These are phyloP conservation scores for Pouteria glomerata DNA, from an alignment of 148 eudicot genomes.

Conservation along the genomic window DNA sequence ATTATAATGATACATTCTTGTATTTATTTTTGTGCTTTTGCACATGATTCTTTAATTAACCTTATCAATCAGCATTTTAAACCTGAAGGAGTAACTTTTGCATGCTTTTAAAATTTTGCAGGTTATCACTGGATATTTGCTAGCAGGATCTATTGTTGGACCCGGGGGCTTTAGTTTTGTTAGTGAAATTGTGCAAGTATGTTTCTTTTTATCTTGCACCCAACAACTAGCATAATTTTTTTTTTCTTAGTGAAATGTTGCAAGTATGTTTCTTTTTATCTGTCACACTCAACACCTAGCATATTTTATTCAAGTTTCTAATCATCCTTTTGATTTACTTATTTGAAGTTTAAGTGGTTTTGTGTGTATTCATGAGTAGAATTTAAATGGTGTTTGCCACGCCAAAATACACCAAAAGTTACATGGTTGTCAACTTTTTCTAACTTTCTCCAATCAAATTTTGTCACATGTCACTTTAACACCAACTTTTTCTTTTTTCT, in stretches of 20 bases:
- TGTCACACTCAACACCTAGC: not conserved
- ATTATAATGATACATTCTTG: not conserved
- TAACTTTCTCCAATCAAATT: too few relatives aligned
- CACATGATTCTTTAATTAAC: not conserved
- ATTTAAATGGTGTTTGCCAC: too few relatives aligned
- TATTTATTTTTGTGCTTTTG: not conserved
- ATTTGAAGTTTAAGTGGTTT: not conserved
- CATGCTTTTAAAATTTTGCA: constrained; percentile 28
- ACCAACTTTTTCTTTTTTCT: too few relatives aligned
- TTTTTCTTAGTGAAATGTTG: too few relatives aligned
- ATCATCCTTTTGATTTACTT: not conserved
- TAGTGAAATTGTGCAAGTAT: constrained; percentile 98
- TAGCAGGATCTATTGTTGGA: constrained; percentile 95
- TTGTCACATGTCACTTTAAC: too few relatives aligned
- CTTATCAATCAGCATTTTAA: not conserved
- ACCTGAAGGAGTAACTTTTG: not conserved
- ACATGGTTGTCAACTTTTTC: too few relatives aligned
- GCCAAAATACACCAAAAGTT: too few relatives aligned
- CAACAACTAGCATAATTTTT: too few relatives aligned
- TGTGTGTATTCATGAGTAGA: too few relatives aligned
- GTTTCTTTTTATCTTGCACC: too few relatives aligned
- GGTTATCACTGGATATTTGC: constrained; percentile 97
- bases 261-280: too few relatives aligned
- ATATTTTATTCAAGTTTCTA: not conserved
- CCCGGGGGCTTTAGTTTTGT: constrained; percentile 95